Percentiles rank a stretch among this genome's conserved stretches.
phyloP scores from a whole-genome alignment of 805 yeast species.

The Candida chilensis region DNA sequence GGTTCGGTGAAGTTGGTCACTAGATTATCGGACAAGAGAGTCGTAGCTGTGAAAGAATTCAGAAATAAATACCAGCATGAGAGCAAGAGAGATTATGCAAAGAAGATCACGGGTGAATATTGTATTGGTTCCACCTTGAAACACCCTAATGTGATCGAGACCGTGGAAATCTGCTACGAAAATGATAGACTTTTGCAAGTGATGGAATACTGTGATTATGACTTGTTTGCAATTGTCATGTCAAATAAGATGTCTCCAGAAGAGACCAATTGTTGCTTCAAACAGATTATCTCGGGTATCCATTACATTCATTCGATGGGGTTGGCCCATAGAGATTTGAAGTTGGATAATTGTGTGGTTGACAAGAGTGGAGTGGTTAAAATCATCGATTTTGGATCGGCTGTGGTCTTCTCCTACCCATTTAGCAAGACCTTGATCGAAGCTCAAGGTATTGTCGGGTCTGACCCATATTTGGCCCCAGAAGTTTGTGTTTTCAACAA shows the following conservation, averaged over 20 bases:
- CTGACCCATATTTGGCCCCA: conserved; percentile 88
- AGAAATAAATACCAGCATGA: conserved; percentile 69
- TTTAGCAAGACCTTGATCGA: conserved; percentile 64
- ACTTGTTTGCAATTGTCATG: conserved; percentile 91
- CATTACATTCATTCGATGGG: conserved; percentile 79
- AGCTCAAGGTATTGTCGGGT: conserved; percentile 79
- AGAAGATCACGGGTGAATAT: conserved; percentile 89
- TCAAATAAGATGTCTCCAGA: conserved; percentile 74
- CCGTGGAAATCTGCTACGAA: conserved; percentile 87
- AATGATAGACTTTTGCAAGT: conserved; percentile 81
- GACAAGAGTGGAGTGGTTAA: conserved; percentile 77
- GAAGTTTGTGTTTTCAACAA: conserved; percentile 78
- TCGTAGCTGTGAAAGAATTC: conserved; percentile 91
- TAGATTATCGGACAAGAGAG: conserved; percentile 54
- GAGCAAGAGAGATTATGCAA: conserved; percentile 76
- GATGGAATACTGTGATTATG: conserved; percentile 92
- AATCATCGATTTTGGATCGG: conserved; percentile 88
- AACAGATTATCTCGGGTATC: conserved; percentile 76
- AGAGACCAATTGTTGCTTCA: conserved; percentile 85
- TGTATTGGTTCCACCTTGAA: conserved; percentile 87
- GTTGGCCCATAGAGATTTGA: conserved; percentile 84
- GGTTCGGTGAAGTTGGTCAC: conserved; percentile 76
- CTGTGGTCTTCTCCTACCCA: conserved; percentile 87
- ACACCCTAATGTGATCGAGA: conserved; percentile 85
- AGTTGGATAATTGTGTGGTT: conserved; percentile 88